Base-by-base conservation (phyloP, 345 rosid genomes). In the Salix dunnii region DNA sequence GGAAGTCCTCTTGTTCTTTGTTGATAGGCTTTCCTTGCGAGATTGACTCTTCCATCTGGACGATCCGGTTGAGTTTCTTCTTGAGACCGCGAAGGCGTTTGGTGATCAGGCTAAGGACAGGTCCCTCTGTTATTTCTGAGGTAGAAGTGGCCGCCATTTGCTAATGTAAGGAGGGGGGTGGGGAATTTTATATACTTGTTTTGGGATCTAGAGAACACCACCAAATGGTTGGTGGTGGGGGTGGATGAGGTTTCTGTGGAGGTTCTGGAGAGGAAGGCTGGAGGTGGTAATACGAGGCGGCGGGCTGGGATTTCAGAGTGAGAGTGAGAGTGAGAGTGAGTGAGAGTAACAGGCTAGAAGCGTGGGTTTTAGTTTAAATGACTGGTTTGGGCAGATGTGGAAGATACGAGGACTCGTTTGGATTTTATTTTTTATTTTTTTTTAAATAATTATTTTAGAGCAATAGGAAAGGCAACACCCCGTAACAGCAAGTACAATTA, bases 71-170 rank as follows among this genome's bases (percentile, higher is more conserved):
- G 79, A 38, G 46, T 64, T 96, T 96, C 90, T 96, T 94, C 43
- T 94, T 94, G 58, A 91, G 95, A 70, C 91, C 92, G 55, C 99
- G 97, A 84, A 94, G 83, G 68, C 98, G 99, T 77, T 96, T 94
- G 92, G 82, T 94, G 86, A 96, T 82, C 43, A 96, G 82, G 83
- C 76, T 86, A 68, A 94, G 84, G 70, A 96, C 97, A 3, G 99
- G 97, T 48, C 98, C 94, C 28, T 96, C 98, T 8, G 85, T 71
- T 40, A 68, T 28, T 51, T 84, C 89, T 28, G 91, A 81, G 55
- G 77, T 28, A 3, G 82, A 35, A 58, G 91, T 30, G 75, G 87
- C 48, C 49, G 78, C 84, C 84, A 77, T 77, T 77, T 28, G 31
- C 62, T 28, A 11, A 7, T 13, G 12, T 28, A 38, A 13, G 20